phyloP scores from a whole-genome alignment of 306 rosid species.

The Prinsepia uniflora region DNA sequence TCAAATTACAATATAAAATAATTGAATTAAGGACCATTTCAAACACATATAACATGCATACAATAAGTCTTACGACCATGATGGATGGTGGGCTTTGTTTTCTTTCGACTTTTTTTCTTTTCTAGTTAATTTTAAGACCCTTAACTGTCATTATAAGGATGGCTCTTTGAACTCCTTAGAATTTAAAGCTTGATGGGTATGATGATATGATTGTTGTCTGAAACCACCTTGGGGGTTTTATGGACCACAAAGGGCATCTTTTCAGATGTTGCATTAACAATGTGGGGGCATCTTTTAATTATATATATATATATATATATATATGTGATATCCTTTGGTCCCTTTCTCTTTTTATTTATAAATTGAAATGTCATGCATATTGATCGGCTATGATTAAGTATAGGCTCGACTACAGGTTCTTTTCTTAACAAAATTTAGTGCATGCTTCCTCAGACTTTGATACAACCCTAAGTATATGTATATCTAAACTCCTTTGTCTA shows the following conservation, averaged over 20 bases:
- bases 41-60: slow-evolving; percentile 21
- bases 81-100: slow-evolving; percentile 31
- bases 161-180: slow-evolving; percentile 45
- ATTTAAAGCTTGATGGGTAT: slow-evolving; percentile 51
- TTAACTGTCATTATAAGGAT: slow-evolving; percentile 48
- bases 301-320: no score
- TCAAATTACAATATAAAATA: neutral
- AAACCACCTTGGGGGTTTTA: slow-evolving; percentile 14
- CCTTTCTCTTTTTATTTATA: slow-evolving; percentile 13
- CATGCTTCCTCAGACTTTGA: no score
- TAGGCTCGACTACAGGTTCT: no score
- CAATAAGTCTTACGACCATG: slow-evolving; percentile 36
- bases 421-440: no score
- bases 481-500: no score
- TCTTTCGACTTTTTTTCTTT: no score
- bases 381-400: slow-evolving; percentile 1
- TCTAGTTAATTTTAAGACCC: slow-evolving; percentile 23
- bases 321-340: slow-evolving; percentile 26
- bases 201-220: slow-evolving; percentile 58
- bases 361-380: slow-evolving; percentile 9
- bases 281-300: slow-evolving; percentile 40
- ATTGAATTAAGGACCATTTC: slow-evolving; percentile 5
- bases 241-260: slow-evolving; percentile 73
- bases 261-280: slow-evolving; percentile 47
- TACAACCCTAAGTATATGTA: no score